phyloP scores from a whole-genome alignment of 1,284 basidiomycete genomes.

The Trametes sp. region DNA sequence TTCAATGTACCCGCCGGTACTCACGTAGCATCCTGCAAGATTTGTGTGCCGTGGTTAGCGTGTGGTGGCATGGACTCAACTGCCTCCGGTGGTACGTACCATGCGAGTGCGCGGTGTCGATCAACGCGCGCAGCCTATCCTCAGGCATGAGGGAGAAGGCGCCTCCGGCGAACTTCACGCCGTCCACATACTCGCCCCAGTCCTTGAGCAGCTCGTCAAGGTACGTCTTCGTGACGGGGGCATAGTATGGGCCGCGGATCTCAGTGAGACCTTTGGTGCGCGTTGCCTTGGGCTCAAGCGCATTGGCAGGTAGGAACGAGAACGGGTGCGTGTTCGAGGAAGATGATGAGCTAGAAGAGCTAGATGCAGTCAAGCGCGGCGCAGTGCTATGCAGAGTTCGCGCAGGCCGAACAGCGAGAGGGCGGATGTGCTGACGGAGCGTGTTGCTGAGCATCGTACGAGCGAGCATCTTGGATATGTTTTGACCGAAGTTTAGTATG shows the following conservation, averaged over 20 bases:
- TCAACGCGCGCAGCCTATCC: slow-evolving; percentile 46
- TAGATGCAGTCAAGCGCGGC: background rate
- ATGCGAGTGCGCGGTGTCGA: slow-evolving; percentile 51
- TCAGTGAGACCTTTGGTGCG: slow-evolving; percentile 48
- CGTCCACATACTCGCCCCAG: slow-evolving; percentile 54
- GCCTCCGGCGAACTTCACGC: slow-evolving; percentile 57
- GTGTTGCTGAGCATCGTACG: slow-evolving; percentile 11
- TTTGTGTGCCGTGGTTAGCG: background rate
- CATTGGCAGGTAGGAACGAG: slow-evolving; percentile 42
- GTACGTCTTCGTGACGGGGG: slow-evolving; percentile 48
- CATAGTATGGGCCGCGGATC: slow-evolving; percentile 53
- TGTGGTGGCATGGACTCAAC: too few species aligned
- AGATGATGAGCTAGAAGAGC: background rate
- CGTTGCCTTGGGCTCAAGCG: slow-evolving; percentile 38
- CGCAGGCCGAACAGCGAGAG: slow-evolving; percentile 2
- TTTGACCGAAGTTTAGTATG: background rate
- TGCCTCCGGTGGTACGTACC: too few species aligned
- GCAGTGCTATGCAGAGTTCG: slow-evolving; percentile 18
- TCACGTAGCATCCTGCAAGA: slow-evolving; percentile 46
- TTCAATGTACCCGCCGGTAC: slow-evolving; percentile 54
- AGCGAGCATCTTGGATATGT: background rate
- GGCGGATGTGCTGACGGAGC: slow-evolving; percentile 9
- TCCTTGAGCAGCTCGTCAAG: slow-evolving; percentile 49
- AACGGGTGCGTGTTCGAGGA: slow-evolving; percentile 29
- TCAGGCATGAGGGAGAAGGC: slow-evolving; percentile 54